Base-by-base conservation (phyloP, 2,329 filamentous ascomycete species). In the Metarhizium sp. region DNA sequence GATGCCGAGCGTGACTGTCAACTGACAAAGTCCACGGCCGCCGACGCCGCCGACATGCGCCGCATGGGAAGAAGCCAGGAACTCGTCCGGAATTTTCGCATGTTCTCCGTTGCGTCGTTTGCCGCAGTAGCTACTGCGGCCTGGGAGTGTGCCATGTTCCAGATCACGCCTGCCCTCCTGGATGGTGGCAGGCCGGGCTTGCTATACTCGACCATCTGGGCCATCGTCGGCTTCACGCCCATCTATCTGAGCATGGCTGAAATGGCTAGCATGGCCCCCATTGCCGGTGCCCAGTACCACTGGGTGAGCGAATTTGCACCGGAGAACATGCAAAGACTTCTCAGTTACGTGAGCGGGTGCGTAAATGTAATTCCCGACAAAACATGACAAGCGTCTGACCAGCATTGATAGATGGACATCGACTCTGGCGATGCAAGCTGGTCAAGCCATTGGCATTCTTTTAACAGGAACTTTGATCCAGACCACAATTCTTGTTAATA, bases 221-320 rank as follows among this genome's bases (percentile, higher is more conserved):
- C 18, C 6, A 52, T 54, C n/a, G 14, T 57, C 16, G 55, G 49
- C 14, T 57, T 57, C n/a, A 49, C 32, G 10, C 55, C 55, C 4
- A 49, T 55, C 1, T 52, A 57, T 34, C 52, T 57, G 13, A 57
- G 55, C 7, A 60, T 60, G 59, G 59, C 59, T 4, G 59, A 61
- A 43, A 58, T 61, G 11, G 55, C 59, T 2, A 55, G 59, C 13
- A 61, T 61, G 2, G 59, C 58, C 2, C 59, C 59, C 13, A 61
- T 60, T n/a, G 59, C 59, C 7, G 59, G 59, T 8, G 59, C 59
- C 2, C 59, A 61, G 20, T 60, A 61, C 18, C 59, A 61, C 42
- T 60, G 59, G 59, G 55, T 57, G 51, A 55, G 55, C 45, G 55
- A 57, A 14, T 57, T 57, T 50, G 55, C 52, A 40, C 55, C 55